Percentiles rank a stretch among this genome's conserved stretches.
Conservation (phyloP, 208 protist species). For the Tritrichomonas musculus region DNA sequence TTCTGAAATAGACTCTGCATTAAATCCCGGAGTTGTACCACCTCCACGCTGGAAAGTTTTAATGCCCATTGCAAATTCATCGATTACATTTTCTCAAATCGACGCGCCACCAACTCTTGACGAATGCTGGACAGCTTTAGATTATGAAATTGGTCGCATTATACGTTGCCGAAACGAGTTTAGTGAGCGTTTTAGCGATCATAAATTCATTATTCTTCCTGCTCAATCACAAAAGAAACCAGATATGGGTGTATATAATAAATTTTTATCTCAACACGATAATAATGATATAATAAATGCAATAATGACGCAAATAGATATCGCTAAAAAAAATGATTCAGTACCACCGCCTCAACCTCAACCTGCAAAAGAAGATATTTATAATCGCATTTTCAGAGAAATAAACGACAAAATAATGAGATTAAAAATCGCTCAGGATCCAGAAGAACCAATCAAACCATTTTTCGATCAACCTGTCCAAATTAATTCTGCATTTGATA, state of each 20-base stretch:
- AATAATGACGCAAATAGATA: not conserved
- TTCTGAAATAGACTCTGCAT: not conserved
- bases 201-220: not conserved
- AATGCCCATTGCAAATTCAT: not conserved
- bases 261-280: not conserved
- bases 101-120: no score
- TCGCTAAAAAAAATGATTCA: not conserved
- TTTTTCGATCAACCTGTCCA: no score
- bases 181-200: not conserved
- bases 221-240: not conserved
- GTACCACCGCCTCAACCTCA: not conserved
- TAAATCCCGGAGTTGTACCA: not conserved
- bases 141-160: not conserved
- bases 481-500: no score
- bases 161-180: not conserved
- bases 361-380: not conserved
- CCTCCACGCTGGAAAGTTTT: not conserved
- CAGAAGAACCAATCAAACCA: not conserved
- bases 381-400: not conserved
- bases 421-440: not conserved
- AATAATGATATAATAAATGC: not conserved
- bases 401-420: not conserved
- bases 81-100: not conserved
- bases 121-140: no score
- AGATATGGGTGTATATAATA: no score